These are phyloP conservation scores for Durotheca rogersii DNA, from an alignment of 495 filamentous ascomycete species.

Conservation along the genomic window DNA sequence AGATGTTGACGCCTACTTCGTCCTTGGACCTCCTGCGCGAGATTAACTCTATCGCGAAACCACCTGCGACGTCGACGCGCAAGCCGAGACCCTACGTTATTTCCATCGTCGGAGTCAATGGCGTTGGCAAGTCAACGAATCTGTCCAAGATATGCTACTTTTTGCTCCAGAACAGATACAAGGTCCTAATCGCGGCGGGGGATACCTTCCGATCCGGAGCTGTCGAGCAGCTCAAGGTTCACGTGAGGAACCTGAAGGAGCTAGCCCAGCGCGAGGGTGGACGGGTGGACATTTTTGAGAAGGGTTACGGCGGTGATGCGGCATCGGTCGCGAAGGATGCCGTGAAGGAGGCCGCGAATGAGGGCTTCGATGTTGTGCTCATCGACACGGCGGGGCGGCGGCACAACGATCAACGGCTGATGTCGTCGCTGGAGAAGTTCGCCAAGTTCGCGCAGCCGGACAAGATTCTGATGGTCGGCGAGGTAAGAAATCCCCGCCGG, in stretches of 20 bases:
- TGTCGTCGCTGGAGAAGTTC: conserved; percentile 95
- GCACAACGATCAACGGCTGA: conserved; percentile 92
- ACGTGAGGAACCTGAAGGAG: conserved; percentile 87
- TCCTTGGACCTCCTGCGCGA: conserved; percentile 92
- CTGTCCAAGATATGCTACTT: conserved; percentile 97
- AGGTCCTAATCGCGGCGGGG: conserved; percentile 91
- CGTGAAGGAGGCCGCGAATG: conserved; percentile 69
- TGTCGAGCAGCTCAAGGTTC: conserved; percentile 93
- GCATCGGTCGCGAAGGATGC: conserved; percentile 94
- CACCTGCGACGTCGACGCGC: conserved; percentile 54
- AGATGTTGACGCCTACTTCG: conserved; percentile 92
- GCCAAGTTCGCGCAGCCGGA: conserved; percentile 92
- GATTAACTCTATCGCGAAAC: conserved; percentile 75
- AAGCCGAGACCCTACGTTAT: conserved; percentile 86
- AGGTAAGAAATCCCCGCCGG: conserved; percentile 54
- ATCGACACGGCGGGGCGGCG: conserved; percentile 95
- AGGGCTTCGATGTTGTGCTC: conserved; percentile 87
- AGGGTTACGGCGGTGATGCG: conserved; percentile 96
- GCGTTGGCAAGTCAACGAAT: conserved; percentile 96
- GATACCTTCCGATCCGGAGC: conserved; percentile 98
- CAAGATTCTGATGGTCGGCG: conserved; percentile 98
- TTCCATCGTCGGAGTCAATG: conserved; percentile 96
- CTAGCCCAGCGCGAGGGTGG: conserved; percentile 79
- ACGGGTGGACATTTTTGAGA: conserved; percentile 85
- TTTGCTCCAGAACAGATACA: conserved; percentile 92